A percentile compares a stretch with the other conserved stretches of the same genome.
Evolutionary conservation across 495 filamentous ascomycete genomes (phyloP).

Genomic region (Cetradonia linearis): DNA sequence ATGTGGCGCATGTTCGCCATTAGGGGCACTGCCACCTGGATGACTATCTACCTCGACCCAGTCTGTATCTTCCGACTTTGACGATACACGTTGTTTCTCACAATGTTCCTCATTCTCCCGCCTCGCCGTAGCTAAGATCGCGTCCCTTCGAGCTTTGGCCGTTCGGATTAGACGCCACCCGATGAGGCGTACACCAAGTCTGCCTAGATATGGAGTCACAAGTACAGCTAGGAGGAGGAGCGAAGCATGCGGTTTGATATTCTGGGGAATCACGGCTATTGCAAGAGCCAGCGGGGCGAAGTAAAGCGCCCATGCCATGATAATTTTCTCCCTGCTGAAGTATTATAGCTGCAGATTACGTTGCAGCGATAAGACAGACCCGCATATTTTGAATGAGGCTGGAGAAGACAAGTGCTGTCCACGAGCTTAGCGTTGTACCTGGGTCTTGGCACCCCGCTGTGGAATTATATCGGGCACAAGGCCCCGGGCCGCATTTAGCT

Average conservation of each 20-base stretch:
- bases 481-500: slow-evolving; percentile 1
- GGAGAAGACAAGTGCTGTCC: background rate
- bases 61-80: slow-evolving; percentile 46
- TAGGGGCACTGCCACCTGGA: slow-evolving; percentile 39
- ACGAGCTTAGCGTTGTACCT: background rate
- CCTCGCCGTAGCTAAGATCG: slow-evolving; percentile 49
- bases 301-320: background rate
- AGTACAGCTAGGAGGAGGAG: background rate
- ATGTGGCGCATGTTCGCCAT: slow-evolving; percentile 39
- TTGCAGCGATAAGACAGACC: background rate
- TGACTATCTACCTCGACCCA: slow-evolving; percentile 66
- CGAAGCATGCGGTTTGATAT: too few relatives aligned
- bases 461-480: background rate
- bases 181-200: slow-evolving; percentile 35
- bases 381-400: background rate
- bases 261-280: background rate
- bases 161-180: slow-evolving; percentile 59
- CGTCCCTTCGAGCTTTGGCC: slow-evolving; percentile 53
- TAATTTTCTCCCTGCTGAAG: background rate
- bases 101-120: slow-evolving; percentile 48
- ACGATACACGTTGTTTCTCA: slow-evolving; percentile 31
- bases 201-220: slow-evolving; percentile 26
- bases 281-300: background rate
- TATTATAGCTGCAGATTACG: background rate
- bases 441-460: background rate